Conservation (phyloP, 148 eudicot genomes). For the Silene conica region DNA sequence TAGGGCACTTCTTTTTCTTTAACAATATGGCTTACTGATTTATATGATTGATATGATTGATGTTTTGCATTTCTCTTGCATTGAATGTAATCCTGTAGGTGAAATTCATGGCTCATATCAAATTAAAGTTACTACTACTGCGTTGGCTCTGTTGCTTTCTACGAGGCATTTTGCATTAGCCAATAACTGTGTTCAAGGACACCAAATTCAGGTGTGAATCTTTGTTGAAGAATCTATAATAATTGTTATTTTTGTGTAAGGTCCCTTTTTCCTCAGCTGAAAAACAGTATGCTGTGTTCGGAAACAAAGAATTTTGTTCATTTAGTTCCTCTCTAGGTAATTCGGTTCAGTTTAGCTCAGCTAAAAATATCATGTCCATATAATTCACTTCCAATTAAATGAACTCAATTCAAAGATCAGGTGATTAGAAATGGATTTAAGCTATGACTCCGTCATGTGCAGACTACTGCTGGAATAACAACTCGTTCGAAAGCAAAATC, state of each 20-base stretch:
- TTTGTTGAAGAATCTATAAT: background rate
- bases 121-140: slow-evolving; percentile 92
- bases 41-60: background rate
- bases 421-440: background rate
- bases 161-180: slow-evolving; percentile 74
- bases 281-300: slow-evolving; percentile 7
- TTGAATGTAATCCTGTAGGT: slow-evolving; percentile 39
- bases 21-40: background rate
- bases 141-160: slow-evolving; percentile 77
- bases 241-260: background rate
- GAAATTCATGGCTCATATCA: slow-evolving; percentile 92
- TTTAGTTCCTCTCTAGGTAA: too few relatives aligned
- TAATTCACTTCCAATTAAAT: background rate
- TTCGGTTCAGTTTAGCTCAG: background rate
- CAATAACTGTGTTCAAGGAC: slow-evolving; percentile 69
- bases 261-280: background rate
- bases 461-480: slow-evolving; percentile 81
- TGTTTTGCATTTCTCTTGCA: background rate
- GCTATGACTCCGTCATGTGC: slow-evolving; percentile 33
- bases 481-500: slow-evolving; percentile 91
- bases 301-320: background rate
- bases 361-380: background rate
- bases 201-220: slow-evolving; percentile 64
- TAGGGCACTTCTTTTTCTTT: background rate
- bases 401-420: background rate